Conservation (phyloP, 1,284 basidiomycete genomes). For the Neotropicomus parvogracilis region DNA sequence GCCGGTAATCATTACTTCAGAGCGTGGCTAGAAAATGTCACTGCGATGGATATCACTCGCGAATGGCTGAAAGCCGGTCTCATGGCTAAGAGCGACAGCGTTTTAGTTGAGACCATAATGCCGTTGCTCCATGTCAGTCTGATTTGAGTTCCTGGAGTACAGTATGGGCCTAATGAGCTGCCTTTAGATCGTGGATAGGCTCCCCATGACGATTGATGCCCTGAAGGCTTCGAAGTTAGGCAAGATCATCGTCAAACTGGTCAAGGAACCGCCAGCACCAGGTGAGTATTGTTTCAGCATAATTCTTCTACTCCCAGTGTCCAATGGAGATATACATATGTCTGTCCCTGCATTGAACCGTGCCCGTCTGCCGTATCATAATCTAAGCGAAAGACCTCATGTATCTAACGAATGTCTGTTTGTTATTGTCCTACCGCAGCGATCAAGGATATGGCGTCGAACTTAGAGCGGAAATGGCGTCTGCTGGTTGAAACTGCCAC, state of each 20-base stretch:
- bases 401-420: constrained; percentile 64
- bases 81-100: constrained; percentile 50
- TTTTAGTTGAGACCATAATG: constrained; percentile 72
- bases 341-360: constrained; percentile 24
- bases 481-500: constrained; percentile 46
- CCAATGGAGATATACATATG: constrained; percentile 31
- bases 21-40: constrained; percentile 70
- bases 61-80: constrained; percentile 74
- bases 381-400: constrained; percentile 43
- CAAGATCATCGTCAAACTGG: constrained; percentile 68
- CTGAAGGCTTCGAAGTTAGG: constrained; percentile 70
- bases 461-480: constrained; percentile 79
- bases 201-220: constrained; percentile 66
- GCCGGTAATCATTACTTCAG: constrained; percentile 81
- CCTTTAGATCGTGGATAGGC: constrained; percentile 71
- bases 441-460: constrained; percentile 86
- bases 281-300: constrained; percentile 49
- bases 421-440: constrained; percentile 51
- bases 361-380: constrained; percentile 36
- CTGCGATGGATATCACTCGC: constrained; percentile 69
- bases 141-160: constrained; percentile 8
- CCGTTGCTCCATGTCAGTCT: constrained; percentile 73
- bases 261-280: constrained; percentile 62
- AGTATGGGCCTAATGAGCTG: constrained; percentile 19
- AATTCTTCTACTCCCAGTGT: constrained; percentile 18